These are phyloP conservation scores for Stenogyne calaminthoides DNA, from an alignment of 305 asterid species.

Conservation along the genomic window DNA sequence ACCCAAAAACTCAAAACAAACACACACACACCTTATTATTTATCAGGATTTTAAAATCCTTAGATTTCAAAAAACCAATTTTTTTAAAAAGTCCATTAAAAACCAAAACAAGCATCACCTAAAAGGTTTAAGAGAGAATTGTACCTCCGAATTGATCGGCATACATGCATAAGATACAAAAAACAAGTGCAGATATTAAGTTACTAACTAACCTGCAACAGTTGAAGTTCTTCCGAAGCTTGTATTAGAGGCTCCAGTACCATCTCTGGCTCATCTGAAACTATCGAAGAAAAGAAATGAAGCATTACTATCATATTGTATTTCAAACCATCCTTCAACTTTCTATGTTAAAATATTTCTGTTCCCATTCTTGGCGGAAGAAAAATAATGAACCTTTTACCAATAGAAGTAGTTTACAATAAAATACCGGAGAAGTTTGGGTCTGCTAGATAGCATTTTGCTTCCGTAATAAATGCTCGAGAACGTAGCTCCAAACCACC, in stretches of 20 bases:
- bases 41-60: too few relatives aligned
- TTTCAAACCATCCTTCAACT: neutral
- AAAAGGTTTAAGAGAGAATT: too few relatives aligned
- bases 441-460: constrained; percentile 87
- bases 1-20: too few relatives aligned
- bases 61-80: too few relatives aligned
- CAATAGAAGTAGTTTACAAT: constrained; percentile 2
- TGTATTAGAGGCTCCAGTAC: constrained; percentile 77
- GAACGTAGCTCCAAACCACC: constrained; percentile 94
- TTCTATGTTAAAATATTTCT: neutral
- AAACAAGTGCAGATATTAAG: too few relatives aligned
- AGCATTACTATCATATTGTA: neutral
- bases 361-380: neutral
- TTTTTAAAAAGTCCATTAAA: too few relatives aligned
- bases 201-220: constrained; percentile 66
- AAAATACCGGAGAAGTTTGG: constrained; percentile 69
- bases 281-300: constrained; percentile 40
- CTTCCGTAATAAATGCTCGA: constrained; percentile 82
- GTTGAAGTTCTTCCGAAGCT: constrained; percentile 87
- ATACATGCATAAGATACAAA: too few relatives aligned
- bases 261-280: constrained; percentile 62
- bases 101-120: too few relatives aligned
- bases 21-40: too few relatives aligned
- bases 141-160: too few relatives aligned
- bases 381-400: neutral